Evolutionary conservation across 805 yeast species (phyloP).

Genomic region (Suhomyces tanzawaensis): DNA sequence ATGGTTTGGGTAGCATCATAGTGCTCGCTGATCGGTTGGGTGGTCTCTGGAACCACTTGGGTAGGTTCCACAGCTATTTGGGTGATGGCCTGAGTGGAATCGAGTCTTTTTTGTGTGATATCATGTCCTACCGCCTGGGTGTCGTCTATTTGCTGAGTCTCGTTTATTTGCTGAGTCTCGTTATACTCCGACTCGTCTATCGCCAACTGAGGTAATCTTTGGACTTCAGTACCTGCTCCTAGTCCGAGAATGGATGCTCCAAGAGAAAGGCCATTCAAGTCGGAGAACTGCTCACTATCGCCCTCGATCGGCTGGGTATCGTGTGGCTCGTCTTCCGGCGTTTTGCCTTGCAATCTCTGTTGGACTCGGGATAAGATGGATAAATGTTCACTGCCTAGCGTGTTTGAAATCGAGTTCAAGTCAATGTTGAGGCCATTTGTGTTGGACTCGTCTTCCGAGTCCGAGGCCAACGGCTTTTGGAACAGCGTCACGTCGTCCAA

Average conservation of each 20-base stretch:
- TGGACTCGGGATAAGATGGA: slow-evolving; percentile 5
- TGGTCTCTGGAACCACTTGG: too few relatives aligned
- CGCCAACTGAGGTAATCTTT: slow-evolving; percentile 34
- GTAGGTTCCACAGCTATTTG: neutral
- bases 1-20: neutral
- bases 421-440: slow-evolving; percentile 2
- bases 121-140: too few relatives aligned
- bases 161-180: neutral
- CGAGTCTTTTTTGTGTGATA: neutral
- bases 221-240: slow-evolving; percentile 8
- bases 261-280: slow-evolving; percentile 3
- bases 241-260: slow-evolving; percentile 8
- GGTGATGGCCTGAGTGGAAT: neutral
- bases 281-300: neutral
- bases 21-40: too few relatives aligned
- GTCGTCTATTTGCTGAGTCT: neutral
- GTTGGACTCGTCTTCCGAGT: slow-evolving; percentile 3
- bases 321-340: neutral
- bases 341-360: slow-evolving; percentile 1
- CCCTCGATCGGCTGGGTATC: neutral
- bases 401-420: slow-evolving; percentile 5
- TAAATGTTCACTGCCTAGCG: slow-evolving; percentile 3
- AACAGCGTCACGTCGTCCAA: slow-evolving; percentile 9
- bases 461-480: slow-evolving; percentile 3
- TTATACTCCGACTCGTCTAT: slow-evolving; percentile 18